Evolutionary conservation across 441 rosid species (phyloP).

Genomic region (Jatropha podagrica): DNA sequence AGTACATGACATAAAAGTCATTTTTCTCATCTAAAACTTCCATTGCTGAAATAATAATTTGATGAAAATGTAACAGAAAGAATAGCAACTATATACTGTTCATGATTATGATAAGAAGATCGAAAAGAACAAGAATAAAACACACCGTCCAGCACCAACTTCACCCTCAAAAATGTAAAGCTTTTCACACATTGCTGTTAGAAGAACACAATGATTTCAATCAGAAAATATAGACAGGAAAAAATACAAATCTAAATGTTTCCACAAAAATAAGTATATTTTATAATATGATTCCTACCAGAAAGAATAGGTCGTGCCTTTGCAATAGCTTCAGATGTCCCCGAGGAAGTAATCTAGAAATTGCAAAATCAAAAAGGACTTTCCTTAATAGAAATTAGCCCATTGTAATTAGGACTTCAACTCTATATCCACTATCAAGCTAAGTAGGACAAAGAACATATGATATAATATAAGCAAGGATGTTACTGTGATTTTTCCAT

Average conservation of each 20-base stretch:
- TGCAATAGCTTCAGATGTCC: conserved; percentile 68
- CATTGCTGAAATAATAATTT: background rate
- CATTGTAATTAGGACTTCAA: conserved; percentile 2
- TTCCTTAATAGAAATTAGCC: conserved; percentile 22
- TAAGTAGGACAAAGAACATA: conserved; percentile 1
- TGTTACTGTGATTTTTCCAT: conserved; percentile 69
- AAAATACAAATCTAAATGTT: conserved; percentile 7
- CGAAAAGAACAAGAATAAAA: conserved; percentile 25
- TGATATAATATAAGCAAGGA: conserved; percentile 4
- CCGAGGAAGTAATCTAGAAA: conserved; percentile 75
- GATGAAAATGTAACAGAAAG: conserved; percentile 2
- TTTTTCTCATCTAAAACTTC: conserved; percentile 12
- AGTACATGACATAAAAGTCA: background rate
- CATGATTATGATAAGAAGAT: background rate
- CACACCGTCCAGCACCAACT: conserved; percentile 86
- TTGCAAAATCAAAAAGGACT: conserved; percentile 25
- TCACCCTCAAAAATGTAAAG: conserved; percentile 76
- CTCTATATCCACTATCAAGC: conserved; percentile 11
- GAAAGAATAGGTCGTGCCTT: conserved; percentile 80
- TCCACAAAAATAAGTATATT: conserved; percentile 10
- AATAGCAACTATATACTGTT: conserved; percentile 6
- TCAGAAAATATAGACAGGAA: conserved; percentile 14
- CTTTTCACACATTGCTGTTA: conserved; percentile 76
- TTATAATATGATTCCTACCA: conserved; percentile 47
- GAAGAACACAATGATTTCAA: conserved; percentile 25